Evolutionary conservation across 208 protist genomes (phyloP).

Genomic region (Balamuthia mandrillaris): DNA sequence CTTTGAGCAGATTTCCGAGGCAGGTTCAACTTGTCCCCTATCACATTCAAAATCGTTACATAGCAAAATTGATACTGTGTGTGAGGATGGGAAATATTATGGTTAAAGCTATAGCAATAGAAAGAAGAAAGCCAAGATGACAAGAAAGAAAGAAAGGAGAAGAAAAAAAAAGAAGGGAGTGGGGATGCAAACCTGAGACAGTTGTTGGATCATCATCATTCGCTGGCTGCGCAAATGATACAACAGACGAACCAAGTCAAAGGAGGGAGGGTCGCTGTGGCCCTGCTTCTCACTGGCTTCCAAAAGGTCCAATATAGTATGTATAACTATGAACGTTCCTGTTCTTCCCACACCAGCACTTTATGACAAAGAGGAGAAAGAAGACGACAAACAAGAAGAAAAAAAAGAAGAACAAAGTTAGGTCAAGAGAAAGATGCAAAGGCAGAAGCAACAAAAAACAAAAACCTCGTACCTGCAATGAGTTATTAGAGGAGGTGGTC

Average conservation of each 20-base stretch:
- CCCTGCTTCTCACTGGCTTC: background rate
- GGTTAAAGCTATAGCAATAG: no score
- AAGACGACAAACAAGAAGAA: background rate
- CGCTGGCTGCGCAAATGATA: constrained; percentile 19
- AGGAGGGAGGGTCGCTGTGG: background rate
- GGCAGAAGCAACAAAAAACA: no score
- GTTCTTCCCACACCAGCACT: constrained; percentile 16
- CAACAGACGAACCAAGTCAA: constrained; percentile 18
- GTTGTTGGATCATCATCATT: background rate
- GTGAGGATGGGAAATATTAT: no score
- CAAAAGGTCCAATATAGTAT: background rate
- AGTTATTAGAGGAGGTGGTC: background rate
- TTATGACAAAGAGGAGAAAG: background rate
- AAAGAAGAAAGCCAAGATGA: no score
- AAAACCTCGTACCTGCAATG: constrained; percentile 37
- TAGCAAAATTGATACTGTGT: no score
- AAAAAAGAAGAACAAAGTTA: background rate
- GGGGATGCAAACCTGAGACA: background rate
- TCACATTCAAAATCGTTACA: no score
- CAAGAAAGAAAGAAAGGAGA: no score
- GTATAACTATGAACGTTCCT: background rate
- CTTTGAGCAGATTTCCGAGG: no score
- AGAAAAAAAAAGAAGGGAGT: no score
- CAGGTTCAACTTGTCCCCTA: no score
- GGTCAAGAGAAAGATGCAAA: background rate